Percentiles rank a stretch among this genome's conserved stretches.
These are phyloP conservation scores for Solanum hybrid DNA, from an alignment of 305 asterid genomes.

Conservation along the genomic window DNA sequence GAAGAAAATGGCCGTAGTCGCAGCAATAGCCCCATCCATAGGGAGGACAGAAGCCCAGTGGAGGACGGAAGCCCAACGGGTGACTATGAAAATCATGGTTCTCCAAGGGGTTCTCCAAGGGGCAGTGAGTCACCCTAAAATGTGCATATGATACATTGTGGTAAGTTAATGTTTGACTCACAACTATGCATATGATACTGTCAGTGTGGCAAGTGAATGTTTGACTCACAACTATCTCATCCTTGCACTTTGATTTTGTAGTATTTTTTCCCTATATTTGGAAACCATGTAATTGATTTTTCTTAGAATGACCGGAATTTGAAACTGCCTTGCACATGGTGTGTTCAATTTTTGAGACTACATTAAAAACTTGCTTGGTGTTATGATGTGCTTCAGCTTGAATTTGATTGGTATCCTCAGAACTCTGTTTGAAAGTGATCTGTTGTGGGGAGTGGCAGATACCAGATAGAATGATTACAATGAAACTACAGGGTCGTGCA, in stretches of 20 bases:
- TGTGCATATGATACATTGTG: neutral
- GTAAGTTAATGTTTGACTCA: neutral
- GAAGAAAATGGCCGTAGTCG: slow-evolving; percentile 30
- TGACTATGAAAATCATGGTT: slow-evolving; percentile 20
- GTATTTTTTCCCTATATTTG: neutral
- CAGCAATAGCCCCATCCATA: slow-evolving; percentile 19
- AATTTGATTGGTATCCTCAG: neutral
- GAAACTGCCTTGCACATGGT: neutral
- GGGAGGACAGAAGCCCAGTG: slow-evolving; percentile 21
- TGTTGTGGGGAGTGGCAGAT: neutral
- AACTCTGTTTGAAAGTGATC: neutral
- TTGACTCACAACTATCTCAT: neutral
- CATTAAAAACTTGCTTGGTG: neutral
- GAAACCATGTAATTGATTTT: neutral
- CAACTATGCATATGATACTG: neutral
- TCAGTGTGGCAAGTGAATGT: neutral
- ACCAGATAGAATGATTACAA: neutral
- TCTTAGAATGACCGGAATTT: neutral
- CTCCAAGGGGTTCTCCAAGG: slow-evolving; percentile 20
- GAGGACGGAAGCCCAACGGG: slow-evolving; percentile 8
- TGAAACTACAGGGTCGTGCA: neutral
- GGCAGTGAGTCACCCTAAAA: slow-evolving; percentile 23
- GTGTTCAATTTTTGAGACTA: neutral
- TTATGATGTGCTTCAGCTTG: neutral
- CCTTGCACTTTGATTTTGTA: neutral